Percentiles rank a stretch among this genome's conserved stretches.
These are phyloP conservation scores for Tolypocladium inflatum DNA, from an alignment of 2,329 filamentous ascomycete species.

Conservation along the genomic window DNA sequence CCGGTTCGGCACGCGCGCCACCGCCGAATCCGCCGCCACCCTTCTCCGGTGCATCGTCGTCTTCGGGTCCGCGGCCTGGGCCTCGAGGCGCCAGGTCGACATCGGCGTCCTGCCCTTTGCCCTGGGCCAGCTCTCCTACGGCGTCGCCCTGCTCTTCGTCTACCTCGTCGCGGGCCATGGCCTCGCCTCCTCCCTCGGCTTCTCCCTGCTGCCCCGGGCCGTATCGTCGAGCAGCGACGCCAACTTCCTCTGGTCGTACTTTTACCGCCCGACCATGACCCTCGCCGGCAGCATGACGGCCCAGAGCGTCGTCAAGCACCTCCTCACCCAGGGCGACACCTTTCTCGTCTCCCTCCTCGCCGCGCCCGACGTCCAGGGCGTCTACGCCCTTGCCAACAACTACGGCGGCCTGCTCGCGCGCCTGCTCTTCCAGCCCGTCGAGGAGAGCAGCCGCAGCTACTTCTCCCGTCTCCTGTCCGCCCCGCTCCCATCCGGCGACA, in stretches of 20 bases:
- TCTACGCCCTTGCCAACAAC: constrained; percentile 89
- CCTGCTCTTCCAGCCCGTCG: constrained; percentile 86
- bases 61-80: constrained; percentile 60
- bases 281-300: constrained; percentile 76
- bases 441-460: constrained; percentile 84
- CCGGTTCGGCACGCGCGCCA: constrained; percentile 69
- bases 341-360: constrained; percentile 75
- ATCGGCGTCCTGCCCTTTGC: constrained; percentile 83
- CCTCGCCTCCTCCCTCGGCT: constrained; percentile 47
- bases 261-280: constrained; percentile 60
- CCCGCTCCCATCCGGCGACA: constrained; percentile 8
- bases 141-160: constrained; percentile 54
- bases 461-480: constrained; percentile 68
- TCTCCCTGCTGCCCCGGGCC: constrained; percentile 54
- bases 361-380: constrained; percentile 71
- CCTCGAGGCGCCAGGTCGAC: constrained; percentile 35
- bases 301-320: constrained; percentile 83
- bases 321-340: constrained; percentile 90
- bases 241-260: constrained; percentile 47
- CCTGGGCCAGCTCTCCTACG: constrained; percentile 73
- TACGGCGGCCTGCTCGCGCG: constrained; percentile 85
- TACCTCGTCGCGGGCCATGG: constrained; percentile 56
- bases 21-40: constrained; percentile 75
- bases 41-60: constrained; percentile 67
- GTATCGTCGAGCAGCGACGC: constrained; percentile 15